Percentiles rank a stretch among this genome's conserved stretches.
phyloP scores from a whole-genome alignment of 257 asterid genomes.

The Plantago major region DNA sequence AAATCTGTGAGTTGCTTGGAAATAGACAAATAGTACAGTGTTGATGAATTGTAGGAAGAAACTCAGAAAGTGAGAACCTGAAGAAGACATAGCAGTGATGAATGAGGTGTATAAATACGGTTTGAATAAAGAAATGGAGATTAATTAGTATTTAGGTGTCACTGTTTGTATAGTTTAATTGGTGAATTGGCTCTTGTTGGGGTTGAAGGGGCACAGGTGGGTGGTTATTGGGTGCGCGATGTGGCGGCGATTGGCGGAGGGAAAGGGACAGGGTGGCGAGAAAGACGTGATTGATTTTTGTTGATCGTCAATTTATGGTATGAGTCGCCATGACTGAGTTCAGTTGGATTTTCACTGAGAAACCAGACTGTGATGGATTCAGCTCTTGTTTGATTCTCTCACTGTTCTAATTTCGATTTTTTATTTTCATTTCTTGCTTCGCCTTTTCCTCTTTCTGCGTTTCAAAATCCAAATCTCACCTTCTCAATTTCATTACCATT shows the following conservation, averaged over 20 bases:
- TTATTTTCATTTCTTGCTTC: too few relatives aligned
- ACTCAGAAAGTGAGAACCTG: conserved; percentile 27
- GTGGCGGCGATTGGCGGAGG: conserved; percentile 20
- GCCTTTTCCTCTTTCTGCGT: too few relatives aligned
- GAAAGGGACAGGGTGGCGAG: conserved; percentile 15
- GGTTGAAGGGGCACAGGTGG: conserved; percentile 20
- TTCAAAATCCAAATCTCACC: too few relatives aligned
- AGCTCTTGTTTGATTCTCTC: too few relatives aligned
- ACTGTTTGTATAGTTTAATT: not conserved
- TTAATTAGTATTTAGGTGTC: not conserved
- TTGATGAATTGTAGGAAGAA: not conserved
- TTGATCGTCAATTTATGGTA: not conserved
- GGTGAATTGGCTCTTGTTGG: conserved; percentile 15
- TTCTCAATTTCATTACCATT: too few relatives aligned
- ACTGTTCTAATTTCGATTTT: too few relatives aligned
- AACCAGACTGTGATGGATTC: too few relatives aligned
- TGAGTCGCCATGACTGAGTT: conserved; percentile 1
- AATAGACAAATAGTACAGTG: too few relatives aligned
- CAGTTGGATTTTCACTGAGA: not conserved
- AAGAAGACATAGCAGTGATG: conserved; percentile 25
- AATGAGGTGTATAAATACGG: not conserved
- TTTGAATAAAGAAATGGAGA: not conserved
- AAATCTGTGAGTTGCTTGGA: conserved; percentile 8
- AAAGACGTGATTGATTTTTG: not conserved
- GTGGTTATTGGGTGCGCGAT: not conserved